Evolutionary conservation across 2,329 filamentous ascomycete species (phyloP), one percentile per base, ranked within the genome.

Genomic region (Didymella segeticola): DNA sequence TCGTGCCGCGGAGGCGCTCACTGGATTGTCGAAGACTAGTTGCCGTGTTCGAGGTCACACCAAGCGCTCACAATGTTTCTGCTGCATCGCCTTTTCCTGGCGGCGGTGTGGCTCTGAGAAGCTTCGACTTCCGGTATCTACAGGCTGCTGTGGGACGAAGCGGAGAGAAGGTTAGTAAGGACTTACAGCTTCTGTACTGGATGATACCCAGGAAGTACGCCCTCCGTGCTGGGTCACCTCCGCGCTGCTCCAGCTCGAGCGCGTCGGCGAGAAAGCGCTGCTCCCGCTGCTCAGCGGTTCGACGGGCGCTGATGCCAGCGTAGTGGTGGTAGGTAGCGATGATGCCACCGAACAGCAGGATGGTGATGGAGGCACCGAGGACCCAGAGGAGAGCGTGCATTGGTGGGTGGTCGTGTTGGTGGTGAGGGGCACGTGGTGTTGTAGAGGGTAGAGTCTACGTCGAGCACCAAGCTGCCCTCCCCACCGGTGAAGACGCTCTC

Each of bases 211-310:
- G 11, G 9, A 15, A 25, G 14, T 27, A 42, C 15, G 46, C 46
- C 29, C 27, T 25, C 46, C 37, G 14, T 15, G 14, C 29, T 19
- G 26, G 11, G 5, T 25, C 29, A 29, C 30, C 47, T 49, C 30
- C 29, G 23, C 27, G 37, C 47, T 43, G 30, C 22, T 29, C 29
- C 23, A 42, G 47, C 47, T 42, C 46, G 12, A 33, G 26, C n/a
- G 23, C 27, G 20, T 31, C 20, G 26, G 20, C 27, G n/a, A 39
- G 36, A 20, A 41, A 36, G 31, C 36, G 27, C 45, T 39, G 37
- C 29, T 41, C 29, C 20, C n/a, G 29, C 22, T 34, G 37, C 15
- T 27, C 37, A 22, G 36, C 27, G 5, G 22, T 11, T 20, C 39
- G 17, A 30, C 37, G 8, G 14, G 20, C 12, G 38, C 23, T 19